Conservation (phyloP, 164 flowering plant species). For the Tinospora cordifolia region DNA sequence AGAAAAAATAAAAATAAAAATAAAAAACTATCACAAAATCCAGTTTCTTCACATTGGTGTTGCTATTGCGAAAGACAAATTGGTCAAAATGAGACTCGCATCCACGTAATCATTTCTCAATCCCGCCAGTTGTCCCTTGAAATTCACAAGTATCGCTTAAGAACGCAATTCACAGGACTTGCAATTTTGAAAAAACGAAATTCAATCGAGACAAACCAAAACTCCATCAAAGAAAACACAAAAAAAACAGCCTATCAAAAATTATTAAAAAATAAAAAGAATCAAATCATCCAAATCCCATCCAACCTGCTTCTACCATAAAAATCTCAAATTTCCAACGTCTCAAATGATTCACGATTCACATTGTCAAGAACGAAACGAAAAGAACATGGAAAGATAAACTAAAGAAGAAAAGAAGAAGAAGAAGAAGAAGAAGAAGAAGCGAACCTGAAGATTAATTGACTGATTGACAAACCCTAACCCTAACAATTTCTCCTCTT, state of each 20-base stretch:
- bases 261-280: not conserved
- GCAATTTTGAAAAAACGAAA: not conserved
- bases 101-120: not conserved
- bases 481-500: not conserved
- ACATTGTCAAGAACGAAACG: not conserved
- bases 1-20: too few species aligned
- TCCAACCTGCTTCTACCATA: not conserved
- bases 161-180: not conserved
- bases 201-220: not conserved
- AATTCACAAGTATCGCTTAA: not conserved
- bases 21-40: not conserved
- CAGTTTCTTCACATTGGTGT: not conserved
- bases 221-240: not conserved
- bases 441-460: not conserved
- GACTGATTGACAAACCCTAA: not conserved
- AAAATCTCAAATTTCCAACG: not conserved
- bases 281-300: too few species aligned
- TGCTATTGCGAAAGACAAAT: not conserved
- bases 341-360: not conserved
- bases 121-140: not conserved
- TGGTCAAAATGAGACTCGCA: not conserved
- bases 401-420: not conserved
- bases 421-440: not conserved
- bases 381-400: not conserved
- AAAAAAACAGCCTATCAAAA: not conserved